Conservation (phyloP, 352 stramenopile genomes). For the Pseudoperonospora humuli region DNA sequence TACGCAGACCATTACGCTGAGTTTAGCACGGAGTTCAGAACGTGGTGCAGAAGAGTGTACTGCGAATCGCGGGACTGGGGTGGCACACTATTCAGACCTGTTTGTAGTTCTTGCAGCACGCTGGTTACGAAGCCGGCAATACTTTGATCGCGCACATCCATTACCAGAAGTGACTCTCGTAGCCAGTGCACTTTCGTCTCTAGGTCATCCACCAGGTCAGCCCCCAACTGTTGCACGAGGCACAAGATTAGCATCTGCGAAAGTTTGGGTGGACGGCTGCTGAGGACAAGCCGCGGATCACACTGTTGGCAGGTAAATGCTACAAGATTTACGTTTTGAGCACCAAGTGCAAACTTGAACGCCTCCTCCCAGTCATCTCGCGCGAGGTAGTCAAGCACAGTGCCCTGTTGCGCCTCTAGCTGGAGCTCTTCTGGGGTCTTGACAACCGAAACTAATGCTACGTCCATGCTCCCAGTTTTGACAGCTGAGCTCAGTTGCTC, state of each 20-base stretch:
- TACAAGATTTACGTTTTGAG: constrained; percentile 69
- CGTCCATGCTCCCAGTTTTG: constrained; percentile 17
- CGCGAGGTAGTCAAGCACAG: constrained; percentile 39
- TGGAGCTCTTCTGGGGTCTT: constrained; percentile 43
- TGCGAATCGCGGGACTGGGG: constrained; percentile 60
- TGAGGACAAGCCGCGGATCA: constrained; percentile 54
- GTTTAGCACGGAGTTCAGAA: constrained; percentile 81
- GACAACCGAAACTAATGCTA: constrained; percentile 9
- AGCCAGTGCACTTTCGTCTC: constrained; percentile 70
- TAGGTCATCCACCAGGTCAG: constrained; percentile 55
- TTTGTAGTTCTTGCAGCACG: constrained; percentile 71
- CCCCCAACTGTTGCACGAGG: constrained; percentile 75
- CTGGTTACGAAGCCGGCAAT: constrained; percentile 73
- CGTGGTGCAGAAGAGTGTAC: constrained; percentile 78
- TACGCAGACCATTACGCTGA: constrained; percentile 39
- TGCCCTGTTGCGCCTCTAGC: constrained; percentile 52
- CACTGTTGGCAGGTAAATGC: constrained; percentile 61
- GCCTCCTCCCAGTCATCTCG: constrained; percentile 66
- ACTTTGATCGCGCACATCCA: constrained; percentile 60
- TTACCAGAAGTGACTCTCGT: constrained; percentile 73
- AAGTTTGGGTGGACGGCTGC: constrained; percentile 56
- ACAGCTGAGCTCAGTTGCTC: constrained; percentile 34
- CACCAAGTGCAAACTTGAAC: constrained; percentile 75
- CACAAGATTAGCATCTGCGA: constrained; percentile 84
- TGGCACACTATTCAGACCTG: constrained; percentile 51